These are phyloP conservation scores for Trichoderma brevicompactum DNA, from an alignment of 2,329 filamentous ascomycete genomes.

Conservation along the genomic window DNA sequence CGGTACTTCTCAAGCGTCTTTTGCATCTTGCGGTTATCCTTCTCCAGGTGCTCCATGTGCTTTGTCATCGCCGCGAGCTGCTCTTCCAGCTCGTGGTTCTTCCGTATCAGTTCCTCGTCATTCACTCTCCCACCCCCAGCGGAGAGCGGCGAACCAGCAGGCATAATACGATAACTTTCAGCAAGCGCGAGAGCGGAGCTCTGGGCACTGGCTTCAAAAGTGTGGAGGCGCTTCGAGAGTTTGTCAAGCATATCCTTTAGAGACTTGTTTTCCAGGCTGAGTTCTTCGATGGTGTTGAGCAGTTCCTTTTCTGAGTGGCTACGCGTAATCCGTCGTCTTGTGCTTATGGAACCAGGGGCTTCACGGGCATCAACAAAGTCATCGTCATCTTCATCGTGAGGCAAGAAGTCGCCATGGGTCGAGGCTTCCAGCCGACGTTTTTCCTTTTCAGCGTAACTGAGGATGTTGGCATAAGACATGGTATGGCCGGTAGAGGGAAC, in stretches of 20 bases:
- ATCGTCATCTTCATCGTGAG: slow-evolving; percentile 66
- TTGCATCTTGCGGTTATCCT: slow-evolving; percentile 59
- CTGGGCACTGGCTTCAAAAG: slow-evolving; percentile 91
- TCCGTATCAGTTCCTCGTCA: slow-evolving; percentile 45
- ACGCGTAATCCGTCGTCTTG: slow-evolving; percentile 48
- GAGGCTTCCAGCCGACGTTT: slow-evolving; percentile 62
- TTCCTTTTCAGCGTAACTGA: slow-evolving; percentile 71
- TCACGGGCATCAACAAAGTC: slow-evolving; percentile 90
- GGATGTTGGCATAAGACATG: slow-evolving; percentile 88
- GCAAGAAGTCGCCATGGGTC: slow-evolving; percentile 51
- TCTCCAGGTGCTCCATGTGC: slow-evolving; percentile 70
- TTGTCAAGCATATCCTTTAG: slow-evolving; percentile 86
- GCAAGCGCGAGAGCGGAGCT: slow-evolving; percentile 83
- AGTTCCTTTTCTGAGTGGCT: slow-evolving; percentile 50
- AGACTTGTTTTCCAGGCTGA: slow-evolving; percentile 84
- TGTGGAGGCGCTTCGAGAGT: slow-evolving; percentile 82
- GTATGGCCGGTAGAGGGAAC: slow-evolving; percentile 91
- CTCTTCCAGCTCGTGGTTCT: slow-evolving; percentile 69
- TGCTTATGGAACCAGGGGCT: slow-evolving; percentile 54
- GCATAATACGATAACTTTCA: slow-evolving; percentile 73
- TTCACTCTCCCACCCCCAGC: slow-evolving; percentile 37
- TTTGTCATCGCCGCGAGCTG: slow-evolving; percentile 61
- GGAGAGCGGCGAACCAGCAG: slow-evolving; percentile 58
- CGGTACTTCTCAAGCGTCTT: slow-evolving; percentile 62
- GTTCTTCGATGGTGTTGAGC: slow-evolving; percentile 79